Evolutionary conservation across 495 filamentous ascomycete species (phyloP), one percentile per base, ranked within the genome.

Genomic region (Talaromyces trachyspermus): DNA sequence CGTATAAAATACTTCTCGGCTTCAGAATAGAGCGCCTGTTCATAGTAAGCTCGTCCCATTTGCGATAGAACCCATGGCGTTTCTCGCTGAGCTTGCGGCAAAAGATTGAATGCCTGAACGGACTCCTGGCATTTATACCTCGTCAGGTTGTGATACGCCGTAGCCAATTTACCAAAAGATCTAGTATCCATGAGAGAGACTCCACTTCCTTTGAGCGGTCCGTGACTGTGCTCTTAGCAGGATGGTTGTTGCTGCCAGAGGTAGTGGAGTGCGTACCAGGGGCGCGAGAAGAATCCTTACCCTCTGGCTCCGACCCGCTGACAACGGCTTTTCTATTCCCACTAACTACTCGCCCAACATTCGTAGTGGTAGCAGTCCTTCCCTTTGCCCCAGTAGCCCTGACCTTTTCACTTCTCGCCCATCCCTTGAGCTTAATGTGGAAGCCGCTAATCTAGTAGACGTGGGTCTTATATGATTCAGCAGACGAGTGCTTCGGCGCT

Each of bases 51-150:
- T 46, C 87, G 82, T 4, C 88, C 92, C 51, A 98, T 83, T 55
- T 92, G 88, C 9, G 90, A 78, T 40, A 95, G 72, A 27, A 95
- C 88, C 88, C 88, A 95, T n/a, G 91, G 88, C 0, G 94, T 95
- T 49, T 97, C 91, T 47, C 86, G 81, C 58, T 97, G 92, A 20
- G 73, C 64, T 29, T 77, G 68, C 4, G 85, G 77, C 14, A 98
- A 69, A 2, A 78, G 74, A 38, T 70, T 75, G 59, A 90, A 88
- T 2, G 76, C 69, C 46, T 81, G 74, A 32, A 95, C 68, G 18
- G 92, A 85, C 37, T 91, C 81, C 24, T 78, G 65, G 53, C 84
- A 89, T 51, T 79, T 81, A 57, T 89, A 97, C 38, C 86, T 82
- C 30, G 79, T 81, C 30, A 92, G 69, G 15, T 80, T 75, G 52